phyloP scores from a whole-genome alignment of 2,329 filamentous ascomycete species.

The Sordariomycetes sp. region DNA sequence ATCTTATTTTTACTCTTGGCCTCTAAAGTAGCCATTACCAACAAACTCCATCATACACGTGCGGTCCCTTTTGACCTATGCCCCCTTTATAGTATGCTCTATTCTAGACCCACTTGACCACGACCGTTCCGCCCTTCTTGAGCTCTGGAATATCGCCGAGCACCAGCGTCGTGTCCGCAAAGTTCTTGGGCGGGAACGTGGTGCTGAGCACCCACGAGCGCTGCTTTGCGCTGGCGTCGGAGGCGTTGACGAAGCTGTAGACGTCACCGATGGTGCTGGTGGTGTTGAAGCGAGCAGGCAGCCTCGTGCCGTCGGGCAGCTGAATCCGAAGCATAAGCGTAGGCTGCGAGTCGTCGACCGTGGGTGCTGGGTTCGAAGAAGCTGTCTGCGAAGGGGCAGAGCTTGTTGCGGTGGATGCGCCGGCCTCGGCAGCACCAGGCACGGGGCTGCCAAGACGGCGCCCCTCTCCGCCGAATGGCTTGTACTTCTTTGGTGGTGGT shows the following conservation, averaged over 20 bases:
- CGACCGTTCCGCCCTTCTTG: conserved; percentile 55
- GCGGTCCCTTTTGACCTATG: neutral
- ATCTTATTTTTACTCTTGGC: no score
- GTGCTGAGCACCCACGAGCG: conserved; percentile 70
- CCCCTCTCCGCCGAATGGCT: conserved; percentile 64
- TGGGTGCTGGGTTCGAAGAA: conserved; percentile 17
- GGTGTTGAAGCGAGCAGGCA: conserved; percentile 76
- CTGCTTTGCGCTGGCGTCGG: conserved; percentile 44
- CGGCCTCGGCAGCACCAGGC: conserved; percentile 40
- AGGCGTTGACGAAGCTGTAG: conserved; percentile 63
- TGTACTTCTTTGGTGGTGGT: conserved; percentile 64
- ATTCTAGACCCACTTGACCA: conserved; percentile 46
- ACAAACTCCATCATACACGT: neutral
- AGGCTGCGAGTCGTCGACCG: conserved; percentile 57
- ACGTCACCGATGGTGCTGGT: conserved; percentile 70
- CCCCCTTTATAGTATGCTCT: neutral
- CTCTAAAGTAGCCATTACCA: no score
- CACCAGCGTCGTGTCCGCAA: conserved; percentile 55
- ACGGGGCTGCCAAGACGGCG: conserved; percentile 70
- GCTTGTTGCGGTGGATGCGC: conserved; percentile 12
- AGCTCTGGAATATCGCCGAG: conserved; percentile 55
- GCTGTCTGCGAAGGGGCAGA: conserved; percentile 21
- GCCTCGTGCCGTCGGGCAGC: conserved; percentile 65
- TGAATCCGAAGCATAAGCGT: conserved; percentile 66
- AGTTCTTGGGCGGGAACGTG: conserved; percentile 75